Evolutionary conservation across 2,329 filamentous ascomycete species (phyloP).

Genomic region (Cladosporium cucumerinum): DNA sequence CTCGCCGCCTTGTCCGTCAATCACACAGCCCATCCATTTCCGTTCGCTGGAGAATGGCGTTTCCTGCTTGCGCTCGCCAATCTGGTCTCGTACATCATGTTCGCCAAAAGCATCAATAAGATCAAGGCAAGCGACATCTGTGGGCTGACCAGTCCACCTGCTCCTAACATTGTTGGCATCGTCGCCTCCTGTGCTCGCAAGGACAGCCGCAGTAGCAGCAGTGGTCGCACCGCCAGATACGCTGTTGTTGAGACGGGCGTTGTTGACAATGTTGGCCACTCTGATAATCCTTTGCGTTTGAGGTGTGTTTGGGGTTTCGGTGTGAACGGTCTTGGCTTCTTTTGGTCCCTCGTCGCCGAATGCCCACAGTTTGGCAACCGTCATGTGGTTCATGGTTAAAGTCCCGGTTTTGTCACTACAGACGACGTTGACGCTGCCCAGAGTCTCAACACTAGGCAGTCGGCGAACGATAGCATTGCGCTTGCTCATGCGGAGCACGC

Average conservation of each 20-base stretch:
- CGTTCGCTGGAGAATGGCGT: conserved; percentile 95
- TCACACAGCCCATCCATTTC: conserved; percentile 98
- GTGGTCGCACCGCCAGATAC: conserved; percentile 61
- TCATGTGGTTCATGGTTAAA: conserved; percentile 97
- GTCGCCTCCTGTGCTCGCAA: conserved; percentile 75
- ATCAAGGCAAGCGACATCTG: conserved; percentile 95
- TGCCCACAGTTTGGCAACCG: conserved; percentile 93
- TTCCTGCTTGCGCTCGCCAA: conserved; percentile 78
- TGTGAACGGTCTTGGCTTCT: conserved; percentile 54
- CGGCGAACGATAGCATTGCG: conserved; percentile 92
- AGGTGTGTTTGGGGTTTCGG: conserved; percentile 59
- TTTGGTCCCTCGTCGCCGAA: conserved; percentile 58
- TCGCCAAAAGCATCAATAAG: conserved; percentile 86
- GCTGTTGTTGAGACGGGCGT: conserved; percentile 71
- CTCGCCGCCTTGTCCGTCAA: conserved; percentile 59
- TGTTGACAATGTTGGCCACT: conserved; percentile 95
- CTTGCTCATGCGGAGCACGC: conserved; percentile 93
- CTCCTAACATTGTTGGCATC: conserved; percentile 65
- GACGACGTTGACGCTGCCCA: conserved; percentile 99
- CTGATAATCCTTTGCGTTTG: conserved; percentile 78
- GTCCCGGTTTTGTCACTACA: conserved; percentile 99
- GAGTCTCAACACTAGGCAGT: conserved; percentile 93
- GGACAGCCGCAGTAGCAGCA: conserved; percentile 68
- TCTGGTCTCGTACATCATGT: conserved; percentile 81
- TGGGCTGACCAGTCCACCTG: conserved; percentile 94